phyloP scores from a whole-genome alignment of 345 rosid genomes.

The Brassica rapa region DNA sequence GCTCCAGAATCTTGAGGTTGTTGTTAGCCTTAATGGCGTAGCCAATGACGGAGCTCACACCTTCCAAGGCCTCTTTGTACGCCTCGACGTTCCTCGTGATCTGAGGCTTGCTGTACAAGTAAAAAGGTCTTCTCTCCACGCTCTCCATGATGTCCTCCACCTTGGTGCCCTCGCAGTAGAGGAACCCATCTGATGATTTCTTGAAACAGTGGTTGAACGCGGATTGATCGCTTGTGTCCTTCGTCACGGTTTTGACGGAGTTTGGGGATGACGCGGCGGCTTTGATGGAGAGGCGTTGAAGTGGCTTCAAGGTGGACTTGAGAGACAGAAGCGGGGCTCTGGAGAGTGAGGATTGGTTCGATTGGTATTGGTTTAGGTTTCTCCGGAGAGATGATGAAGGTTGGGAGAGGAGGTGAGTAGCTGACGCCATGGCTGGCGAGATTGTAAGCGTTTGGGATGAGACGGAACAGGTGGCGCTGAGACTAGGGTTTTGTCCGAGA shows the following conservation, averaged over 20 bases:
- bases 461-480: neutral
- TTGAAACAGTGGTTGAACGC: constrained; percentile 75
- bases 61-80: constrained; percentile 73
- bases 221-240: neutral
- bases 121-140: constrained; percentile 86
- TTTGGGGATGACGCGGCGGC: constrained; percentile 56
- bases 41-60: constrained; percentile 71
- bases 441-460: neutral
- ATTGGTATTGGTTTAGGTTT: constrained; percentile 41
- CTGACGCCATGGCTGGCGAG: constrained; percentile 34
- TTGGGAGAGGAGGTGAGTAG: constrained; percentile 34
- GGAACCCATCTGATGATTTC: constrained; percentile 79
- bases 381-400: constrained; percentile 46
- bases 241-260: constrained; percentile 42
- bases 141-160: constrained; percentile 76
- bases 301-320: constrained; percentile 36
- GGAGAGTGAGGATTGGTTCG: constrained; percentile 45
- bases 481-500: neutral
- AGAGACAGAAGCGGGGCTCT: constrained; percentile 45
- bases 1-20: constrained; percentile 91
- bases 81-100: constrained; percentile 84
- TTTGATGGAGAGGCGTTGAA: constrained; percentile 48
- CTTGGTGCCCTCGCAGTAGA: constrained; percentile 77
- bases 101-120: constrained; percentile 86
- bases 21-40: constrained; percentile 93